phyloP scores from a whole-genome alignment of 2,329 filamentous ascomycete genomes.

The Ophioceras dolichostomum region DNA sequence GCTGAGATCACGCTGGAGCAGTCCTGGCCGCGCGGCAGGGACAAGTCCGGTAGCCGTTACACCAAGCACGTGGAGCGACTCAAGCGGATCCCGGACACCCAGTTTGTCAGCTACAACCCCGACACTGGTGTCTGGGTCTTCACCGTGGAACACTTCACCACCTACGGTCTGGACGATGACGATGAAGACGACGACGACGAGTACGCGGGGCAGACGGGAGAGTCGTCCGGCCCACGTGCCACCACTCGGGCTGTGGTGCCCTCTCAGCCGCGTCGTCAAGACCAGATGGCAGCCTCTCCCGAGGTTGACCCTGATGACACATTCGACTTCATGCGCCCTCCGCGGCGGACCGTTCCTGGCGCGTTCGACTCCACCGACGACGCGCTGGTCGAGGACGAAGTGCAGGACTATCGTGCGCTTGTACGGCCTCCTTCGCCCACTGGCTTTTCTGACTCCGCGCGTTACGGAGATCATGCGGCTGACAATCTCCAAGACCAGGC shows the following conservation, averaged over 20 bases:
- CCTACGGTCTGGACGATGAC: constrained; percentile 76
- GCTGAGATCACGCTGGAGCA: constrained; percentile 81
- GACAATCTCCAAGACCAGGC: constrained; percentile 3
- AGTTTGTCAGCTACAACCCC: constrained; percentile 68
- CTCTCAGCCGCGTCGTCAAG: constrained; percentile 12
- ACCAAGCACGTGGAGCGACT: constrained; percentile 76
- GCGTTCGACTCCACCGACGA: constrained; percentile 58
- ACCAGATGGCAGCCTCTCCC: too few relatives aligned
- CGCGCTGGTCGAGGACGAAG: constrained; percentile 42
- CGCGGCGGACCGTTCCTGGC: constrained; percentile 52
- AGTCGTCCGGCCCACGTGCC: too few relatives aligned
- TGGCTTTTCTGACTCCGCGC: constrained; percentile 2
- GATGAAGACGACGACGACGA: constrained; percentile 41
- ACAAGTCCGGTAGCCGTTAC: constrained; percentile 53
- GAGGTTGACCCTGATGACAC: constrained; percentile 39
- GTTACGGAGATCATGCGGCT: constrained; percentile 2
- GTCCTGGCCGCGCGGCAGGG: constrained; percentile 69
- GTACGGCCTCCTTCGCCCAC: constrained; percentile 3
- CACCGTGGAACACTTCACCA: constrained; percentile 91
- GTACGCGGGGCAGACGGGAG: too few relatives aligned
- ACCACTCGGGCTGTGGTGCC: too few relatives aligned
- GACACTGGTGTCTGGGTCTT: constrained; percentile 84
- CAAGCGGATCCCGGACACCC: constrained; percentile 65
- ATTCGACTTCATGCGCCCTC: constrained; percentile 42
- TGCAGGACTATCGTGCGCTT: constrained; percentile 43